phyloP scores from a whole-genome alignment of 106 monocot genomes.

The Narthecium ossifragum region DNA sequence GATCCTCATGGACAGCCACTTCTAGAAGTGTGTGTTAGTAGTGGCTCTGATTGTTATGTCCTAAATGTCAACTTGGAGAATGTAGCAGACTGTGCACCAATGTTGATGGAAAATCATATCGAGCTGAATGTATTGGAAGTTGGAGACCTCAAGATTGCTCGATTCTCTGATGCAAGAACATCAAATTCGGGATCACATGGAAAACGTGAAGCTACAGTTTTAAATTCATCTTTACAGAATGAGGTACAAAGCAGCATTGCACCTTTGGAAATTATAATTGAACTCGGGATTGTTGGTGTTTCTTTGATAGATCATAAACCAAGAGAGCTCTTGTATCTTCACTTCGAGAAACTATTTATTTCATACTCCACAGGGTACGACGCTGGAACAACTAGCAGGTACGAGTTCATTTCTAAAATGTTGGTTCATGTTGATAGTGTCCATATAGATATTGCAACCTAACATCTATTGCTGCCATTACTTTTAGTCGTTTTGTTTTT shows the following conservation, averaged over 20 bases:
- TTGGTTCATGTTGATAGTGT: not conserved
- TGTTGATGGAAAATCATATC: slow-evolving; percentile 42
- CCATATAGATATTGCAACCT: not conserved
- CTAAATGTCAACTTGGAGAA: slow-evolving; percentile 58
- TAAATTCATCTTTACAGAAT: slow-evolving; percentile 23
- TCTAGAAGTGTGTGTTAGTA: slow-evolving; percentile 47
- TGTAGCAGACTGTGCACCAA: slow-evolving; percentile 14
- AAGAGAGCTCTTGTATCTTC: slow-evolving; percentile 78
- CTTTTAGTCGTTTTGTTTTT: no score
- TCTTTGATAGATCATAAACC: slow-evolving; percentile 94
- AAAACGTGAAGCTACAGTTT: slow-evolving; percentile 12
- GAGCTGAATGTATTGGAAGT: slow-evolving; percentile 39
- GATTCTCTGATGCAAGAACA: slow-evolving; percentile 37
- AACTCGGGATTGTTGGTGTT: slow-evolving; percentile 70
- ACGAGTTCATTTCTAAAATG: not conserved
- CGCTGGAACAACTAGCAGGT: slow-evolving; percentile 86
- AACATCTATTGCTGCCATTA: no score
- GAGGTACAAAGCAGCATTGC: slow-evolving; percentile 23
- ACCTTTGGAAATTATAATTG: slow-evolving; percentile 78
- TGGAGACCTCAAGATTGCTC: slow-evolving; percentile 53
- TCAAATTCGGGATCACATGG: slow-evolving; percentile 15
- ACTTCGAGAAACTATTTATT: slow-evolving; percentile 76
- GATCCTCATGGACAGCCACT: slow-evolving; percentile 59
- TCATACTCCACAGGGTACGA: slow-evolving; percentile 81
- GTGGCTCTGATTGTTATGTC: slow-evolving; percentile 18